Percentiles rank a stretch among this genome's conserved stretches.
Conservation (phyloP, 2,329 filamentous ascomycete genomes). For the Apiospora marii region DNA sequence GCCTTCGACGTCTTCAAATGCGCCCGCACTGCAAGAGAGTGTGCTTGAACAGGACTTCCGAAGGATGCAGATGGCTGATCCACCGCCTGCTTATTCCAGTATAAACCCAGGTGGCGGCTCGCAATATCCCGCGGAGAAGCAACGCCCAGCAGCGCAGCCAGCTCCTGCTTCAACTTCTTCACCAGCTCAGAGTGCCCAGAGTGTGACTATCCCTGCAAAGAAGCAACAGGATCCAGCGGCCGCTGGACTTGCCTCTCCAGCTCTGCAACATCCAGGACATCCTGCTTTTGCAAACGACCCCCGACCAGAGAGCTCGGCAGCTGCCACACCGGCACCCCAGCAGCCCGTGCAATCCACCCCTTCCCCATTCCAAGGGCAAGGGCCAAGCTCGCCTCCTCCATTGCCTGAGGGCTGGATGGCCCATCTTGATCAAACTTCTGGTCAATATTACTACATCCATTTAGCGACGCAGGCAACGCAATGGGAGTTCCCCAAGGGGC, state of each 20-base stretch:
- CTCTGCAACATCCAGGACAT: slow-evolving; percentile 71
- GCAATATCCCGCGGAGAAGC: slow-evolving; percentile 83
- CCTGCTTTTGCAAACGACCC: slow-evolving; percentile 91
- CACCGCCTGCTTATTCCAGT: slow-evolving; percentile 94
- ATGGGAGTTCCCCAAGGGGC: slow-evolving; percentile 98
- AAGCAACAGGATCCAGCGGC: slow-evolving; percentile 38
- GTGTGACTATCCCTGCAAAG: slow-evolving; percentile 43
- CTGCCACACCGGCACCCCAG: slow-evolving; percentile 52
- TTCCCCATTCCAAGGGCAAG: slow-evolving; percentile 52
- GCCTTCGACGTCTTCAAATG: slow-evolving; percentile 33
- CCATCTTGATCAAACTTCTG: slow-evolving; percentile 92
- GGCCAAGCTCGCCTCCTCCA: slow-evolving; percentile 86
- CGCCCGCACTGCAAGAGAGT: slow-evolving; percentile 62
- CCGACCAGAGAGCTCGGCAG: slow-evolving; percentile 57
- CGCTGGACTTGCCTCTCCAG: slow-evolving; percentile 53
- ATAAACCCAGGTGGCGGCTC: slow-evolving; percentile 63
- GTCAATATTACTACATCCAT: slow-evolving; percentile 99
- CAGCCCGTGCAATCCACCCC: slow-evolving; percentile 50
- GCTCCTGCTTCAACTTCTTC: slow-evolving; percentile 30
- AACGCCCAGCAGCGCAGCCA: slow-evolving; percentile 52
- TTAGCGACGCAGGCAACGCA: slow-evolving; percentile 94
- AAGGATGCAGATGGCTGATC: slow-evolving; percentile 79
- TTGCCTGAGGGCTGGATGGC: slow-evolving; percentile 98
- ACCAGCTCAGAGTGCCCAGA: slow-evolving; percentile 38
- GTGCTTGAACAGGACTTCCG: slow-evolving; percentile 88